Conservation (phyloP, 208 protist species). For the Herpetomonas tarakana region DNA sequence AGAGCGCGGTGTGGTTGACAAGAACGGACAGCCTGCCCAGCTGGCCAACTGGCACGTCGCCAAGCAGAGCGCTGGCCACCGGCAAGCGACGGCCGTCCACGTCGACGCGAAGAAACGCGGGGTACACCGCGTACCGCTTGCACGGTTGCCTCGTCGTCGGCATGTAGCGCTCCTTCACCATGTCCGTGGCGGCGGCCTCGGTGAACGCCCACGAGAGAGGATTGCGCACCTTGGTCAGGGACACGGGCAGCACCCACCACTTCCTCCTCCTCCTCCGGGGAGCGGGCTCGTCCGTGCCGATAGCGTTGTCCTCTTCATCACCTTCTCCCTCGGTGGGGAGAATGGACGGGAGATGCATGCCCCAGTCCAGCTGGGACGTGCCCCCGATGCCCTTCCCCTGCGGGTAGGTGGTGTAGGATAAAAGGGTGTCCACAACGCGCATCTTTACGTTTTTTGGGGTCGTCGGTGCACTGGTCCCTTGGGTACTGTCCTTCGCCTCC, state of each 20-base stretch:
- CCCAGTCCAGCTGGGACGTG: constrained; percentile 61
- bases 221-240: constrained; percentile 29
- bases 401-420: constrained; percentile 41
- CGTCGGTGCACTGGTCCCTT: not conserved
- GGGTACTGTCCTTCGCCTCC: not conserved
- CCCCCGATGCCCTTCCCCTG: constrained; percentile 54
- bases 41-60: not conserved
- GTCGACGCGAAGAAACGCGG: constrained; percentile 49
- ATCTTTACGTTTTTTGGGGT: not conserved
- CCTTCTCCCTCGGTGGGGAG: not conserved
- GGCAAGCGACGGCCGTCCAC: constrained; percentile 49
- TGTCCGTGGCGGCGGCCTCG: constrained; percentile 23
- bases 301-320: not conserved
- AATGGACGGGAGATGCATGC: constrained; percentile 30
- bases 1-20: not conserved
- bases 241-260: constrained; percentile 26
- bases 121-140: constrained; percentile 24
- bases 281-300: not conserved
- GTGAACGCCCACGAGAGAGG: constrained; percentile 70
- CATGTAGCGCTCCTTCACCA: constrained; percentile 17
- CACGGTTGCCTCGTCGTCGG: constrained; percentile 14
- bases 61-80: constrained; percentile 27
- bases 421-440: constrained; percentile 12
- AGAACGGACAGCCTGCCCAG: constrained; percentile 5
- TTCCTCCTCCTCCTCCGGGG: constrained; percentile 7